Evolutionary conservation across 371 early-diverging fungal genomes (phyloP), one percentile per base, ranked within the genome.

Genomic region (Quaeritorhiza haematococci): DNA sequence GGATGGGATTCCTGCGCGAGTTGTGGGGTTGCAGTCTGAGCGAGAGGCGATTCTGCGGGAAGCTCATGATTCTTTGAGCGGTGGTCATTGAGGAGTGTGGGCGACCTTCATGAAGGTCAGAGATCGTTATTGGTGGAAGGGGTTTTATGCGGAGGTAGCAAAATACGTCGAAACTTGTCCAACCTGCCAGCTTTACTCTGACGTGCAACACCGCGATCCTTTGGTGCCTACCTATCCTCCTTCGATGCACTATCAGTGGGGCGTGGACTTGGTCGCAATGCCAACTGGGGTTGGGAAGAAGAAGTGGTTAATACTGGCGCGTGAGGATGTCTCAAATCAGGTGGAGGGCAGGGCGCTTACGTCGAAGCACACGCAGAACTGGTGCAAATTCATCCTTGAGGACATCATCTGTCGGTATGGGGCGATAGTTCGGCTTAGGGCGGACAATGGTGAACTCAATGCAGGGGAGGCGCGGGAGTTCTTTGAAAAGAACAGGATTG

Each of bases 1-100:
- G 38, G 10, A 34, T 17, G 52, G 19, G 4, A 45, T 10, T 26
- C 33, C 38, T n/a, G 50, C 13, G 32, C 50, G 59, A 38, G 59
- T 58, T 15, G 32, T 58, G 6, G 53, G 55, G 7, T 29, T 29
- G 21, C 21, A 23, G 32, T 2, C n/a, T 13, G 21, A 41, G 45
- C 59, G 41, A 17, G 19, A 52, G 8, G 30, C 28, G 35, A 58
- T 53, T 32, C 33, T 58, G 3, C 38, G 41, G 21, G 55, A 58
- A 28, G n/a, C 24, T 10, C 59, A 58, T 41, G 34, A 53, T 33
- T 48, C 50, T 24, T 28, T 52, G 33, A 51, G 50, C 26, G 59
- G 59, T 21, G 59, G 59, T 6, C 59, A 58, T 58, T 50, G 54
- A 3, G 38, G 59, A 7, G 53, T 46, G 23, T 27, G 32, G n/a